phyloP scores from a whole-genome alignment of 2,329 filamentous ascomycete genomes.

The Hypocrella siamensis region DNA sequence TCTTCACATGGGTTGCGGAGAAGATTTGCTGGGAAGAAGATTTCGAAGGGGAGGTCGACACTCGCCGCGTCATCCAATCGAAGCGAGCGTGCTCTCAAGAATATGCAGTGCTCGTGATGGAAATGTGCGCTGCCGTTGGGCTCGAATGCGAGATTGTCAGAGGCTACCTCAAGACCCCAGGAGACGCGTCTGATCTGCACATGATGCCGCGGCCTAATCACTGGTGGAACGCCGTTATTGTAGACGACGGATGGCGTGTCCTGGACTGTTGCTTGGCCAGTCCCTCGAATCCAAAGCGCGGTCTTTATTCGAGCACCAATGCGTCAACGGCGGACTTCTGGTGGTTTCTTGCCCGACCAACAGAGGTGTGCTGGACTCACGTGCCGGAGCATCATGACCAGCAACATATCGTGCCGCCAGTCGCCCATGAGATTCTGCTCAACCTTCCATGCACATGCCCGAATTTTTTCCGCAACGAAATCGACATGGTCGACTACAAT shows the following conservation, averaged over 20 bases:
- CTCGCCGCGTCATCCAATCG: slow-evolving; percentile 66
- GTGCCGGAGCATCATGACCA: slow-evolving; percentile 76
- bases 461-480: slow-evolving; percentile 66
- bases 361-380: slow-evolving; percentile 90
- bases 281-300: slow-evolving; percentile 72
- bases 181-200: slow-evolving; percentile 66
- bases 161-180: slow-evolving; percentile 82
- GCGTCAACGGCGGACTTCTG: slow-evolving; percentile 63
- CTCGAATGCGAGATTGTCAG: slow-evolving; percentile 75
- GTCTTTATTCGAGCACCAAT: slow-evolving; percentile 58
- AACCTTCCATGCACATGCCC: slow-evolving; percentile 77
- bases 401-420: slow-evolving; percentile 82
- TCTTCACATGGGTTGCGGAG: slow-evolving; percentile 96
- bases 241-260: slow-evolving; percentile 91
- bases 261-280: slow-evolving; percentile 89
- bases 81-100: slow-evolving; percentile 79
- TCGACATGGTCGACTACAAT: slow-evolving; percentile 80
- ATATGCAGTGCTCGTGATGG: slow-evolving; percentile 72
- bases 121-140: slow-evolving; percentile 87
- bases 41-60: slow-evolving; percentile 71
- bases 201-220: slow-evolving; percentile 82
- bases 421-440: slow-evolving; percentile 72
- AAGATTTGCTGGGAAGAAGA: slow-evolving; percentile 93
- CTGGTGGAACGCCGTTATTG: slow-evolving; percentile 91
- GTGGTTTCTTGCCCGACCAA: slow-evolving; percentile 85